Base-by-base conservation (phyloP, 129 eudicot genomes). In the Lactuca sativa region DNA sequence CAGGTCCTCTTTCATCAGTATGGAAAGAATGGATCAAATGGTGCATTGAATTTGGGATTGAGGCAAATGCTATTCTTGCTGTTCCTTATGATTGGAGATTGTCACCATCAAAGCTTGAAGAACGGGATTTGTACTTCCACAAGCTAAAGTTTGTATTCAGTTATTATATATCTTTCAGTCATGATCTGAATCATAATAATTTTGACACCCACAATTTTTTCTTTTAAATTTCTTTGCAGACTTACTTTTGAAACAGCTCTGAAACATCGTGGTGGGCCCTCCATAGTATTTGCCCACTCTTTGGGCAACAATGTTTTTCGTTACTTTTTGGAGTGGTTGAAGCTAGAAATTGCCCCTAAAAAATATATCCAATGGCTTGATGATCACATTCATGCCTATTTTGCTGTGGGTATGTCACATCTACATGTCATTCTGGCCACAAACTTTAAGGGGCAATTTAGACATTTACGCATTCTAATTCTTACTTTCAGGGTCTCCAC, bases 11-110 rank as follows among this genome's bases (percentile, higher is more conserved):
- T 56, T 89, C 98, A 57, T 92, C 98, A 34, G 95, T 92, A 74
- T 92, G 98, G 98, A 92, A 92, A 79, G 98, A 92, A 66, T 92
- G 98, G 98, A 76, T 92, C 18, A 92, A 89, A 74, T 92, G 98
- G 98, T 92, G 98, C 79, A 85, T 92, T 59, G 95, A 92, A 77
- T 92, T 92, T 80, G 98, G 98, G 74, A 80, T 92, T 52, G 96
- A 92, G 65, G 95, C 98, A 62, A 89, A 92, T 81, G 95, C 98
- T 43, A 89, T 92, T 56, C 64, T 92, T 77, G 98, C 98, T 47
- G 98, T 75, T 82, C 98, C 98, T 30, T 92, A 86, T 80, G 98
- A 92, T 71, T 92, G 98, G 98, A 89, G 98, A 75, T 58, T 92
- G 77, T 44, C 98, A 43, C 98, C 98, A 62, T 81, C 95, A 31